Conservation (phyloP, 176 grass and related monocot genomes). For the Musa troglodytarum region DNA sequence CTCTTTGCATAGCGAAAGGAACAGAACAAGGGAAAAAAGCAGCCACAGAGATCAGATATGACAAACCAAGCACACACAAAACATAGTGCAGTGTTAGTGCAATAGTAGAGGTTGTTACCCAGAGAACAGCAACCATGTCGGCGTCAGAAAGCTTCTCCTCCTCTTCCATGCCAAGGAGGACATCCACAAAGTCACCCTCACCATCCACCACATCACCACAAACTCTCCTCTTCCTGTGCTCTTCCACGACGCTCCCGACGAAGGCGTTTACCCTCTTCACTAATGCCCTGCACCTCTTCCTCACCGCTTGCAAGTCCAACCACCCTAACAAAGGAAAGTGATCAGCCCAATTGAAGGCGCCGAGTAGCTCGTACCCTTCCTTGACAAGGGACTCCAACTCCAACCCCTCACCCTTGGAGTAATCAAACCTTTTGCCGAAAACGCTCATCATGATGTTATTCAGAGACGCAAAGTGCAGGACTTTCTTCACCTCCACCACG, state of each 20-base stretch:
- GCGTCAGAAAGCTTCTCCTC: slow-evolving; percentile 6
- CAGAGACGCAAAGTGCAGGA: neutral
- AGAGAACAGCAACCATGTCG: slow-evolving; percentile 10
- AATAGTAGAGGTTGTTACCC: neutral
- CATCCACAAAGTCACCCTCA: neutral
- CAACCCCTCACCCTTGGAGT: neutral
- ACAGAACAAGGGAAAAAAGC: too few relatives aligned
- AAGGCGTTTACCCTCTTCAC: neutral
- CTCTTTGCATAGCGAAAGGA: too few relatives aligned
- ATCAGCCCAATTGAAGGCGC: neutral
- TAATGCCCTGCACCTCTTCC: neutral
- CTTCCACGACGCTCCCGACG: neutral
- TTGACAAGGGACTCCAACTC: neutral
- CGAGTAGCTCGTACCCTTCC: neutral
- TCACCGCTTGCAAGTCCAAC: neutral
- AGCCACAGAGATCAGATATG: too few relatives aligned
- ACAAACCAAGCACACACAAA: too few relatives aligned
- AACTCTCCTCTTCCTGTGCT: neutral
- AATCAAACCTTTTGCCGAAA: neutral
- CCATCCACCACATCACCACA: neutral
- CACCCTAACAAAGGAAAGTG: neutral
- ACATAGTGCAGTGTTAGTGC: too few relatives aligned
- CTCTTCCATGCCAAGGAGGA: neutral
- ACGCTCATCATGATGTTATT: slow-evolving; percentile 2
- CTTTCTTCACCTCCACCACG: neutral